Evolutionary conservation across 139 green algal species (phyloP).

Genomic region (Closterium sp.): DNA sequence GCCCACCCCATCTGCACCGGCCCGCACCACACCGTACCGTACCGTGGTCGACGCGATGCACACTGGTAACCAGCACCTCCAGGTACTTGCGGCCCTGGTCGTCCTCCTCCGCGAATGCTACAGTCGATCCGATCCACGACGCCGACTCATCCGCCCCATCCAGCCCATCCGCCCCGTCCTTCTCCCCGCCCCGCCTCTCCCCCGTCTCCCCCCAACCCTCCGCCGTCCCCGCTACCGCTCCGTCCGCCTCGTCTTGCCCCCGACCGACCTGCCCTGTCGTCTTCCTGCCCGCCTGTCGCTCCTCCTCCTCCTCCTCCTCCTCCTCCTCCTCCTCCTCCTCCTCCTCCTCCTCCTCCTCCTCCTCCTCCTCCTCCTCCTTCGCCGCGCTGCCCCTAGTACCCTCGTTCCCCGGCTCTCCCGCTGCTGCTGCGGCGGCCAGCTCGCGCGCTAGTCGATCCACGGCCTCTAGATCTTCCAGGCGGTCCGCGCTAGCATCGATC

Average conservation of each 20-base stretch:
- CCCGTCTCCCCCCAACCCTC: neutral
- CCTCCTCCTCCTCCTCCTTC: neutral
- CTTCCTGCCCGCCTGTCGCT: too few species aligned
- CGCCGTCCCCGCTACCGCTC: neutral
- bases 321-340: neutral
- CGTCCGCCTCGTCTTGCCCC: neutral
- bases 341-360: neutral
- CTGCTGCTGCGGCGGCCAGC: neutral
- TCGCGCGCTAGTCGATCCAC: neutral
- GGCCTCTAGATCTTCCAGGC: neutral
- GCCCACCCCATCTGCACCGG: neutral
- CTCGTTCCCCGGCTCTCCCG: neutral
- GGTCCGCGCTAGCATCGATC: neutral
- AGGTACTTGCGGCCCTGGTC: constrained; percentile 2
- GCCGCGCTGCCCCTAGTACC: neutral
- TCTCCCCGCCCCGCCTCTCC: neutral
- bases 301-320: neutral
- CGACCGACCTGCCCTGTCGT: too few species aligned
- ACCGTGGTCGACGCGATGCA: constrained; percentile 17
- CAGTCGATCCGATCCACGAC: neutral
- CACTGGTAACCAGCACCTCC: constrained; percentile 12
- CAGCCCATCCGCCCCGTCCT: neutral
- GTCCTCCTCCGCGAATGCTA: constrained; percentile 2
- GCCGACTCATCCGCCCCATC: neutral
- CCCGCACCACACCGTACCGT: neutral